Base-by-base conservation (phyloP, 169 alveolate genomes). In the Eimeria nieschulzi region DNA sequence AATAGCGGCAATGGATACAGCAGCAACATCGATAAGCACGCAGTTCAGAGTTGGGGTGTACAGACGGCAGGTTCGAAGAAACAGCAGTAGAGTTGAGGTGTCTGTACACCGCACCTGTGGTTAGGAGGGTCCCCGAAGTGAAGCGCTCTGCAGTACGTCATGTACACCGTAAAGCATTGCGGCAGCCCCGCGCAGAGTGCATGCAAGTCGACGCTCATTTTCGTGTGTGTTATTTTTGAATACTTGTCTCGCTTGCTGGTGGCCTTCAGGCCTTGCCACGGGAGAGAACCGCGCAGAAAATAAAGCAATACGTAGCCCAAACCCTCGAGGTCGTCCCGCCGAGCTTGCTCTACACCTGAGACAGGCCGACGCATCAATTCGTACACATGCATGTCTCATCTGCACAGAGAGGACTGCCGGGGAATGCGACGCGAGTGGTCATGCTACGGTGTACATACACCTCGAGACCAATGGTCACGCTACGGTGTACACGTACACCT, bases 241-340 rank as follows among this genome's bases (percentile, higher is more conserved):
- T 99, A 98, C 95, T 98, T 98, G 95, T 98, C 99, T 95, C 98
- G 97, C 93, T 98, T 98, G 75, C 98, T 96, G 25, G 96, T 96
- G 53, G 99, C 99, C 92, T 97, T 97, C 82, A 97, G 96, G 55
- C 95, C 95, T 95, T 99, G 99, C 99, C 99, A 99, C 9, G 99
- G 99, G 25, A 99, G 96, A 51, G 97, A 95, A 10, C 99, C 99
- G 80, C 98, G 96, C 91, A 97, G 94, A 93, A 99, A 98, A 94
- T 97, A 98, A 94, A 98, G 95, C 84, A 98, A 94, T 21, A 98
- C 99, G 91, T 97, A 97, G 19, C 99, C 99, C 59, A 98, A 95
- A 56, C 99, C 99, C 95, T 99, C 99, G 91, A 99, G 95, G 95
- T 99, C 99, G 93, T 99, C 99, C 86, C 99, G 96, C 33, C 99